Percentiles rank a stretch among this genome's conserved stretches.
phyloP scores from a whole-genome alignment of 2,329 filamentous ascomycete genomes.

The Ceratocystis destructans region DNA sequence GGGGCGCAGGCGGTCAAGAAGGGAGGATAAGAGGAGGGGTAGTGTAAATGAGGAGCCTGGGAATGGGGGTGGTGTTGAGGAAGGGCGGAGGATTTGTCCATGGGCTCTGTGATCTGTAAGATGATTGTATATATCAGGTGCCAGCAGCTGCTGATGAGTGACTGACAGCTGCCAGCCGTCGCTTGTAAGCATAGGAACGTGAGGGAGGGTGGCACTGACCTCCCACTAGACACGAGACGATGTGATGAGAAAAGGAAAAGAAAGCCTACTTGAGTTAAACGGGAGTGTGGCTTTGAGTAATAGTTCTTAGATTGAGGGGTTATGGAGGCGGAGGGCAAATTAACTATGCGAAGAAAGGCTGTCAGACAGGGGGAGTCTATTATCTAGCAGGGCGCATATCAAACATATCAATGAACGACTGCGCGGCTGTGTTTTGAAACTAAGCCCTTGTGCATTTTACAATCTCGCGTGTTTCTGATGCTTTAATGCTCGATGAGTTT shows the following conservation, averaged over 20 bases:
- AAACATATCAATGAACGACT: conserved; percentile 2
- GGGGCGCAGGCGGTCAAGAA: neutral
- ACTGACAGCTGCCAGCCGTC: neutral
- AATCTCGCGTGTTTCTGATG: neutral
- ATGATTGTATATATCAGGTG: neutral
- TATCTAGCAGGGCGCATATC: neutral
- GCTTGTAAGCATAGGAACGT: neutral
- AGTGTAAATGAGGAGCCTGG: neutral
- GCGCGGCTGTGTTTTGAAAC: neutral
- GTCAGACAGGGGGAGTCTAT: neutral
- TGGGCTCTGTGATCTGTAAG: neutral
- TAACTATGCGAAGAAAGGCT: neutral
- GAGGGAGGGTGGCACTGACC: neutral
- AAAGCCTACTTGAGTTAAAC: too few relatives aligned
- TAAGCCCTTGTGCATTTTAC: neutral
- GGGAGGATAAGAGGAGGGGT: neutral
- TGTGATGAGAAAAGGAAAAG: neutral
- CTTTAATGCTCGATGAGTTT: neutral
- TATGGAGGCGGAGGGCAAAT: neutral
- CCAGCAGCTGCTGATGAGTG: neutral
- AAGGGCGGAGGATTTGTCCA: neutral
- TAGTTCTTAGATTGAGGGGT: neutral
- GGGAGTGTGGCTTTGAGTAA: too few relatives aligned
- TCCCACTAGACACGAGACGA: neutral
- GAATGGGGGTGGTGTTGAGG: conserved; percentile 1